Base-by-base conservation (phyloP, 768 basidiomycete species). In the Amanita thiersii region DNA sequence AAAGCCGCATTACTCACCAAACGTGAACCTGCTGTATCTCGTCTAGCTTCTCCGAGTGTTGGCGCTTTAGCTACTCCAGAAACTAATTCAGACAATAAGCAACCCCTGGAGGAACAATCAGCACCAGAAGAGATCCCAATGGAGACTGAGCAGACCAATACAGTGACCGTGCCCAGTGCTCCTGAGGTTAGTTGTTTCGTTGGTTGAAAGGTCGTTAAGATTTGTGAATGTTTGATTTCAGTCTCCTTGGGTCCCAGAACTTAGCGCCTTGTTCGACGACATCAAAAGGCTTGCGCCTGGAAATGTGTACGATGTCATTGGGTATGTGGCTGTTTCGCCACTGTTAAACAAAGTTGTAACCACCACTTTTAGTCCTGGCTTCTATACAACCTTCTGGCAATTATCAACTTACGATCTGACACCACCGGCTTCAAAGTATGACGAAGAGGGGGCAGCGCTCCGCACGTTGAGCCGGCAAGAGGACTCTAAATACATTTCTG, bases 341-440 rank as follows among this genome's bases (percentile, higher is more conserved):
- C 14, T 8, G 10, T 39, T 39, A 11, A 17, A 38, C 42, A 26
- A 39, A 7, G 2, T 25, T 25, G 43, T 41, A 14, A 39, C 50
- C 17, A 37, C 49, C 40, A 39, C 45, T 17, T 9, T 41, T 32
- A 96, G 94, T 2, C 82, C 91, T 20, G 86, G 81, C 2, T 98
- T 99, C 64, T 97, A 92, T 54, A 62, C 88, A 34, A 91, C 93
- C 2, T 99, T 97, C 64, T 99, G 96, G 96, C 93, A 97, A 58
- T 62, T 98, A 39, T 85, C 89, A 1, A 84, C 86, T 24, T 88
- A 91, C 53, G 96, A 99, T 59, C 70, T 98, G 24, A 64, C 77
- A 1, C 84, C 87, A 9, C 91, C 93, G 0, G 68, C 72, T 12
- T 55, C 75, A 4, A 77, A 76, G 45, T 99, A 98, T 47, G 81